phyloP scores from a whole-genome alignment of 139 green algal genomes.

The Yamagishiella unicocca region DNA sequence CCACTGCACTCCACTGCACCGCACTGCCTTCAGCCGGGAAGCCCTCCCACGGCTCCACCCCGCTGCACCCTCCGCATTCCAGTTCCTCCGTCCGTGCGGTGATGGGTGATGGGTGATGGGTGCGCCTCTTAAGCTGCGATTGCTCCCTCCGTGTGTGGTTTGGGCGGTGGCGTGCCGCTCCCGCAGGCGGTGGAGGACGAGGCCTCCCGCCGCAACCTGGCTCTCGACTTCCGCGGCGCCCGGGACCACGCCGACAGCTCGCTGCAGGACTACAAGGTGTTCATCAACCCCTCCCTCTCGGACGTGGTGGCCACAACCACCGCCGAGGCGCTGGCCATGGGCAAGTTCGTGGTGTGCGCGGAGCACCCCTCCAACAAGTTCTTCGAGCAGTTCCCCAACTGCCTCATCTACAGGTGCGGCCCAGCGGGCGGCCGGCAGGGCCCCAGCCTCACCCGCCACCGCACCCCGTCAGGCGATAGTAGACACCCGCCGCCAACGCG shows the following conservation, averaged over 20 bases:
- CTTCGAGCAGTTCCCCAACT: conserved; percentile 93
- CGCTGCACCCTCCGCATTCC: no score
- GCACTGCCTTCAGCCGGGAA: no score
- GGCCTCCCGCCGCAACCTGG: conserved; percentile 67
- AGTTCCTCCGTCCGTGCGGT: no score
- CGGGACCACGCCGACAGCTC: conserved; percentile 89
- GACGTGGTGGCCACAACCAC: conserved; percentile 99
- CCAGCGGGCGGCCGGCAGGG: not conserved
- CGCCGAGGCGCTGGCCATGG: conserved; percentile 98
- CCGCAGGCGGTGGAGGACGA: conserved; percentile 68
- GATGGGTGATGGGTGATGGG: no score
- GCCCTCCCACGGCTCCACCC: no score
- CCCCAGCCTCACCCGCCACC: no score
- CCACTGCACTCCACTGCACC: not conserved
- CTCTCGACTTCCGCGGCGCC: conserved; percentile 88
- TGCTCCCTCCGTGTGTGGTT: no score
- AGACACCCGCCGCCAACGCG: no score
- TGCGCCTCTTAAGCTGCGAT: no score
- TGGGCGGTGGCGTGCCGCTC: no score
- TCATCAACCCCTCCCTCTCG: conserved; percentile 94
- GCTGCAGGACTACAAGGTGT: conserved; percentile 95
- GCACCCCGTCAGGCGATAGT: no score
- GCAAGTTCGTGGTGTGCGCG: conserved; percentile 96
- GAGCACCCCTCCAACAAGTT: conserved; percentile 97
- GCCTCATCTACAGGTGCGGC: conserved; percentile 80